Base-by-base conservation (phyloP, 805 yeast species). In the Candida silvatica region DNA sequence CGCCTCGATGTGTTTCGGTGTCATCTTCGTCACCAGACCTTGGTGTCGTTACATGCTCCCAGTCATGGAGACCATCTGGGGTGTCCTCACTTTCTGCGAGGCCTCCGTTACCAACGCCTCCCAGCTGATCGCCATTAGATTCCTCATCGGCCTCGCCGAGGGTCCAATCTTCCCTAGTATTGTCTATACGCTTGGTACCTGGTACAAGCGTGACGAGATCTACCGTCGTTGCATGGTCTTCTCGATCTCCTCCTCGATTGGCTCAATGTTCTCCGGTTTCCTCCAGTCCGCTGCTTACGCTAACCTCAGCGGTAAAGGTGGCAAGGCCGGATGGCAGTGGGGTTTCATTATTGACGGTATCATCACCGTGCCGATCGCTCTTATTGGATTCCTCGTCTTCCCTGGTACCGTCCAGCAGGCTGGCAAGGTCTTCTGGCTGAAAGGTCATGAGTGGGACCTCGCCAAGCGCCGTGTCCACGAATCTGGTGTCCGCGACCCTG, bases 141-240 rank as follows among this genome's bases (percentile, higher is more conserved):
- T 81, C 46, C 64, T 81, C 27, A 64, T 80, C 38, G 88, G 82
- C 27, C 70, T 73, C 1, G 75, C 77, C 51, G 92, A 84, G 52
- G 74, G 83, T 3, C 74, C 79, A n/a, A 71, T 65, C 46, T 66
- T 73, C 58, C 81, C 86, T 4, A 75, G 74, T 16, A 63, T 74
- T 37, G 80, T 77, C 44, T 76, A 71, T 44, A 54, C 74, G 31
- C 58, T 69, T 43, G 83, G 80, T 8, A 64, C 73, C 17, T 76
- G 71, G 69, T 74, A 73, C 52, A 64, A 64, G 45, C 64, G 74
- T 33, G 61, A 62, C 35, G 83, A 80, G 56, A 63, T 75, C 37
- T 64, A 71, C 28, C 63, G 82, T 46, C 66, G 86, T 52, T 75
- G 77, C n/a, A 25, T 24, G 29, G 29, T 32, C 11, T 32, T 25